A percentile compares a stretch with the other conserved stretches of the same genome.
Conservation (phyloP, 768 basidiomycete species). For the Lyophyllum decastes region DNA sequence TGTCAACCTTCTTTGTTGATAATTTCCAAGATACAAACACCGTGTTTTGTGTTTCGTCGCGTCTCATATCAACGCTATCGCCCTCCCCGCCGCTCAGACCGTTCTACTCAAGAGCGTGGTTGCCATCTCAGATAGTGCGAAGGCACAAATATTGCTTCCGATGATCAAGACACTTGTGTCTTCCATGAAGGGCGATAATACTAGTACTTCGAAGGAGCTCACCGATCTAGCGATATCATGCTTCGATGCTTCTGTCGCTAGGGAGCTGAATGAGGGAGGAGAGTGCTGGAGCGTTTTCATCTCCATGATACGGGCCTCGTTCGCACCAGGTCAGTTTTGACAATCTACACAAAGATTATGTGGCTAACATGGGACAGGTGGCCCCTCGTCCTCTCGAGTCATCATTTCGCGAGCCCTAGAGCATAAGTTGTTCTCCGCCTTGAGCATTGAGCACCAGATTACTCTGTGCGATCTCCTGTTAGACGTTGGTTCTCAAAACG, state of each 20-base stretch:
- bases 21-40: slow-evolving; percentile 58
- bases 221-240: slow-evolving; percentile 44
- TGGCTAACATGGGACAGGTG: slow-evolving; percentile 31
- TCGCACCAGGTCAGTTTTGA: slow-evolving; percentile 45
- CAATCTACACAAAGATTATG: neutral
- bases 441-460: slow-evolving; percentile 55
- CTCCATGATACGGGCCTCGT: slow-evolving; percentile 41
- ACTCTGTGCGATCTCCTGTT: slow-evolving; percentile 61
- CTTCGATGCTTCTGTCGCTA: slow-evolving; percentile 50
- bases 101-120: slow-evolving; percentile 51
- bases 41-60: slow-evolving; percentile 75
- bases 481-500: slow-evolving; percentile 46
- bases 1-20: neutral
- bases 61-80: slow-evolving; percentile 73
- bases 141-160: slow-evolving; percentile 58
- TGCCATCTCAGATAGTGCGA: slow-evolving; percentile 47
- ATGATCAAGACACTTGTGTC: slow-evolving; percentile 45
- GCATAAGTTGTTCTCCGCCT: slow-evolving; percentile 53
- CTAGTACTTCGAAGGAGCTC: slow-evolving; percentile 32
- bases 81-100: slow-evolving; percentile 46
- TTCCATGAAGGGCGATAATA: slow-evolving; percentile 18
- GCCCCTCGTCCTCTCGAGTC: slow-evolving; percentile 35
- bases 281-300: slow-evolving; percentile 55
- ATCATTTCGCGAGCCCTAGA: slow-evolving; percentile 48
- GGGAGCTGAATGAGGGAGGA: slow-evolving; percentile 45